Conservation (phyloP, 140 eudicot genomes). For the Bidens hawaiensis region DNA sequence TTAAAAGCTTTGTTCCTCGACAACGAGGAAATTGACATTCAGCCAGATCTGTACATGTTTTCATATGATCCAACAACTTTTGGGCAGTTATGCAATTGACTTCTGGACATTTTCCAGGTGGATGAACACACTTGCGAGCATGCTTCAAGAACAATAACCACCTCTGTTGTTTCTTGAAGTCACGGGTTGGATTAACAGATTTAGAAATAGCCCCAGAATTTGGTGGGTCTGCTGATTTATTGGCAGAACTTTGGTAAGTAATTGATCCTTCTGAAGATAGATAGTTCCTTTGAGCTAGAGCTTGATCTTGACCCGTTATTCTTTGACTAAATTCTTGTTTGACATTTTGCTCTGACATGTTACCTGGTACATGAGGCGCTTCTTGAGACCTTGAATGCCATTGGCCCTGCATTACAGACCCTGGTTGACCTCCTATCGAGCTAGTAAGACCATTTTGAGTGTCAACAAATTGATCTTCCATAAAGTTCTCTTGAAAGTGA, state of each 20-base stretch:
- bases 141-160: slow-evolving; percentile 84
- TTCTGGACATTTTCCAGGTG: slow-evolving; percentile 72
- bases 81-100: slow-evolving; percentile 60
- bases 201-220: slow-evolving; percentile 30
- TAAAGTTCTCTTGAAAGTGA: slow-evolving; percentile 42
- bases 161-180: slow-evolving; percentile 55
- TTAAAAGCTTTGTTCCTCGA: slow-evolving; percentile 35
- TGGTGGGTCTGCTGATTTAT: slow-evolving; percentile 40
- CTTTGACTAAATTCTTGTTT: slow-evolving; percentile 63
- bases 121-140: slow-evolving; percentile 72
- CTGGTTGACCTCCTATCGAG: slow-evolving; percentile 42
- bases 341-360: too few species aligned
- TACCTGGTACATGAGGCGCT: slow-evolving; percentile 16
- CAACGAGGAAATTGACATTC: slow-evolving; percentile 72
- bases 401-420: slow-evolving; percentile 44
- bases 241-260: slow-evolving; percentile 35
- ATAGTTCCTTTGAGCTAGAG: slow-evolving; percentile 61
- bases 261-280: slow-evolving; percentile 55
- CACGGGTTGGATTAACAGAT: slow-evolving; percentile 35
- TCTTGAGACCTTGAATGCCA: slow-evolving; percentile 62
- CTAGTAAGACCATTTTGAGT: slow-evolving; percentile 41
- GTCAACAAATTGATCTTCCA: slow-evolving; percentile 48
- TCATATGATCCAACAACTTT: slow-evolving; percentile 59
- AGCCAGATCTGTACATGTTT: slow-evolving; percentile 36
- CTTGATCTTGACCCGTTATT: slow-evolving; percentile 55